These are phyloP conservation scores for Cicer cuneatum DNA, from an alignment of 306 rosid species.

Conservation along the genomic window DNA sequence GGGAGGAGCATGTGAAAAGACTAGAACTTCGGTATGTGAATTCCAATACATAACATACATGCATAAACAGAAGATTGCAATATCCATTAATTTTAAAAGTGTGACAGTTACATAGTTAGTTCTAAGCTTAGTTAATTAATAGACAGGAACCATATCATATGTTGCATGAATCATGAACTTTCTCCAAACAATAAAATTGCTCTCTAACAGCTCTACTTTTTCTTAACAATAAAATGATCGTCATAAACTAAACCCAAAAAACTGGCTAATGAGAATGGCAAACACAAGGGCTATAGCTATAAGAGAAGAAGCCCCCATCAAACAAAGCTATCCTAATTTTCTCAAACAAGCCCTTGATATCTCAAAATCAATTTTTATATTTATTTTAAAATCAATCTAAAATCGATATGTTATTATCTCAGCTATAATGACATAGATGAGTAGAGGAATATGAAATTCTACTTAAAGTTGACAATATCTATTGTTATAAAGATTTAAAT, in stretches of 20 bases:
- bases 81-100: conserved; percentile 25
- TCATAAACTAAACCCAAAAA: conserved; percentile 76
- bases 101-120: conserved; percentile 32
- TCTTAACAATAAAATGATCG: conserved; percentile 46
- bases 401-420: too few relatives aligned
- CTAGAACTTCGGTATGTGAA: not conserved
- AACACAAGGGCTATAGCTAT: conserved; percentile 85
- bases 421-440: too few relatives aligned
- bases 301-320: conserved; percentile 97
- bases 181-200: conserved; percentile 49
- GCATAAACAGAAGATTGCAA: conserved; percentile 7
- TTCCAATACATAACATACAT: conserved; percentile 22
- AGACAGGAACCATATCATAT: conserved; percentile 29
- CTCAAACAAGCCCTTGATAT: too few relatives aligned
- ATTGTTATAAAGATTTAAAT: too few relatives aligned
- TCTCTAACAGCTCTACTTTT: conserved; percentile 38
- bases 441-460: too few relatives aligned
- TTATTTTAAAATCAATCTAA: too few relatives aligned
- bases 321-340: too few relatives aligned
- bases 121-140: conserved; percentile 30
- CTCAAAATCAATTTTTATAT: too few relatives aligned
- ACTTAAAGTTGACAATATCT: too few relatives aligned
- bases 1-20: not conserved
- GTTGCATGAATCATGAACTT: conserved; percentile 41
- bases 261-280: conserved; percentile 87